Percentiles rank a stretch among this genome's conserved stretches.
phyloP scores from a whole-genome alignment of 768 basidiomycete species.

The Mycena galericulata region DNA sequence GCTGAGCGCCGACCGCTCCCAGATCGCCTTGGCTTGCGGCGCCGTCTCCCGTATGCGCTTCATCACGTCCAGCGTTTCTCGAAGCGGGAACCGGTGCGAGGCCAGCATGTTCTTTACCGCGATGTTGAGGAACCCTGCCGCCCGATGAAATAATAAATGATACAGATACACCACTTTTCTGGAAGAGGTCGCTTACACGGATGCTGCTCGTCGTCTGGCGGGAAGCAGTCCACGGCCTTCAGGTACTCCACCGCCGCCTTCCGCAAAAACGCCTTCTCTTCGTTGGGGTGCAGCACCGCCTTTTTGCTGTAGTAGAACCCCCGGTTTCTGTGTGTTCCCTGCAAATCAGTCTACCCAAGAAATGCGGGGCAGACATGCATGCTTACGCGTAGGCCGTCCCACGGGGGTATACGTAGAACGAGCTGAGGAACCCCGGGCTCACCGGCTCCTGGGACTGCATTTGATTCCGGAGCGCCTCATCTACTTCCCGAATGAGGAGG shows the following conservation, averaged over 20 bases:
- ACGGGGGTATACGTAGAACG: conserved; percentile 34
- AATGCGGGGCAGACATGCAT: neutral
- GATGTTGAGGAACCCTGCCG: conserved; percentile 6
- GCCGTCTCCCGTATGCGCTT: conserved; percentile 10
- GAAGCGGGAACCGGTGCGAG: conserved; percentile 8
- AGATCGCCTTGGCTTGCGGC: conserved; percentile 27
- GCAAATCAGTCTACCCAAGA: neutral
- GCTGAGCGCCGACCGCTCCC: conserved; percentile 14
- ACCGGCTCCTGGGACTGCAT: neutral
- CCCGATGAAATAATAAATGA: neutral
- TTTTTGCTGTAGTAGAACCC: conserved; percentile 28
- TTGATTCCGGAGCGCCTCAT: conserved; percentile 17
- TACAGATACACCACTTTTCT: too few relatives aligned
- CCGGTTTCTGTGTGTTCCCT: conserved; percentile 24
- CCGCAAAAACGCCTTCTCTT: neutral
- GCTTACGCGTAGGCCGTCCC: conserved; percentile 32
- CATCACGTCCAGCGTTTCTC: conserved; percentile 27
- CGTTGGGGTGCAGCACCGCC: neutral
- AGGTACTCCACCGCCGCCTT: conserved; percentile 30
- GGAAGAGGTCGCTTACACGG: too few relatives aligned
- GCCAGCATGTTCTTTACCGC: conserved; percentile 16
- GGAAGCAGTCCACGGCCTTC: conserved; percentile 30
- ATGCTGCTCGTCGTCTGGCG: conserved; percentile 37
- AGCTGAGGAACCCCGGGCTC: conserved; percentile 22
- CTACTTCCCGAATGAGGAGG: conserved; percentile 24